Conservation (phyloP, 2,329 filamentous ascomycete species). For the Dryadomyces quercus-mongolicae region DNA sequence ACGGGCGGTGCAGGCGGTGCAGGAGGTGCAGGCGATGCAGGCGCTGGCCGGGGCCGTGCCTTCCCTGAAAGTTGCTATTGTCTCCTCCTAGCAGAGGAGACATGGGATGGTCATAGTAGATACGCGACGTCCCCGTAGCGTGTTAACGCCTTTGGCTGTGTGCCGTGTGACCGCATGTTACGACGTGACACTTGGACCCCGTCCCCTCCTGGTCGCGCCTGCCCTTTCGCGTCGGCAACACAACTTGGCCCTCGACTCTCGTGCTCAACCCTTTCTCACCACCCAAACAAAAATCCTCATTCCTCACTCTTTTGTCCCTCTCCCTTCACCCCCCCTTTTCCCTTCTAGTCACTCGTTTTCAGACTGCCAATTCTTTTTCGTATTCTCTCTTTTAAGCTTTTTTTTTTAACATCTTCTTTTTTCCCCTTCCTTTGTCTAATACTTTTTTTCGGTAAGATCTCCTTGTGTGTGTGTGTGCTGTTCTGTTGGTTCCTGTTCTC, state of each 20-base stretch:
- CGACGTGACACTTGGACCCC: slow-evolving; percentile 5
- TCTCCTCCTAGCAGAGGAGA: not conserved
- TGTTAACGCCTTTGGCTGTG: slow-evolving; percentile 1
- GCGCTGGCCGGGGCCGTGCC: not conserved
- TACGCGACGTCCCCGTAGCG: not conserved
- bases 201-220: slow-evolving; percentile 2
- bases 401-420: not conserved
- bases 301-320: not conserved
- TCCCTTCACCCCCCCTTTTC: too few relatives aligned
- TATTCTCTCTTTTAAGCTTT: not conserved
- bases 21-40: too few relatives aligned
- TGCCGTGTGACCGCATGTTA: slow-evolving; percentile 5
- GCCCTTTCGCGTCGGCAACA: not conserved
- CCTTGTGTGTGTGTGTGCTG: not conserved
- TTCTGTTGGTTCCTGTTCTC: not conserved
- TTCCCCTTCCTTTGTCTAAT: not conserved
- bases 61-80: not conserved
- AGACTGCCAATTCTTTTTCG: not conserved
- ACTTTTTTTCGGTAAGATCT: not conserved
- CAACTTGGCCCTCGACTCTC: not conserved
- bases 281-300: not conserved
- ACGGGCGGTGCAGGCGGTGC: not conserved
- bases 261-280: not conserved
- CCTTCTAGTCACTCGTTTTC: not conserved
- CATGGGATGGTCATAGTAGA: not conserved